Conservation (phyloP, 2,329 filamentous ascomycete genomes). For the Microcyclospora tardicrescens region DNA sequence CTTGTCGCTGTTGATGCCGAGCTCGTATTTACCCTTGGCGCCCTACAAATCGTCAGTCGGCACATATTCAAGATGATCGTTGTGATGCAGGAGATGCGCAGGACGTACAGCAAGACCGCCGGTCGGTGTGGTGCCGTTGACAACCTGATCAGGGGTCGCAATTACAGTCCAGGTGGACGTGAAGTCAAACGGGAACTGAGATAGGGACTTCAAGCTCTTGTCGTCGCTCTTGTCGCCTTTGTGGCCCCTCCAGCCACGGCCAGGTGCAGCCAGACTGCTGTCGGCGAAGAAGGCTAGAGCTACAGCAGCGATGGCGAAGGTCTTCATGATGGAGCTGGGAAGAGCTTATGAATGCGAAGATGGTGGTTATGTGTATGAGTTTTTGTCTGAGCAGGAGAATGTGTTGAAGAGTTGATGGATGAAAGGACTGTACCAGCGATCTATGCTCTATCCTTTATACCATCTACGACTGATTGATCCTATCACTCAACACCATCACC, state of each 20-base stretch:
- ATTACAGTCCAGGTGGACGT: slow-evolving; percentile 37
- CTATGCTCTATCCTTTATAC: no score
- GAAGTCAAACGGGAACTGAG: slow-evolving; percentile 24
- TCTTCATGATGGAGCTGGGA: no score
- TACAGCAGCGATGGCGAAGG: no score
- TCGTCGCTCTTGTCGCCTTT: slow-evolving; percentile 2
- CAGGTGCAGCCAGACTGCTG: neutral
- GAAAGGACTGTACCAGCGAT: no score
- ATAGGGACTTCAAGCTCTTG: slow-evolving; percentile 1
- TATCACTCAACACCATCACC: no score
- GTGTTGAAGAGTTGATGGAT: neutral
- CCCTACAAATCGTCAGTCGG: slow-evolving; percentile 20
- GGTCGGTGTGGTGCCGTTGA: slow-evolving; percentile 26
- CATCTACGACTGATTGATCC: no score
- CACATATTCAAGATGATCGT: slow-evolving; percentile 1
- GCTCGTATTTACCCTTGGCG: slow-evolving; percentile 38
- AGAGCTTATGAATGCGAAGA: neutral
- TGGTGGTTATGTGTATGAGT: neutral
- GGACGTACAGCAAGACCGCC: slow-evolving; percentile 11
- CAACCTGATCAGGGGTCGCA: slow-evolving; percentile 39
- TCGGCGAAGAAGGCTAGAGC: neutral
- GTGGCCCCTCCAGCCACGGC: neutral
- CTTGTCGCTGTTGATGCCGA: slow-evolving; percentile 38
- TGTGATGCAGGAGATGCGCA: neutral
- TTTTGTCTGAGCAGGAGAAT: neutral